Evolutionary conservation across 2,329 filamentous ascomycete species (phyloP).

Genomic region (Fusarium aywerte): DNA sequence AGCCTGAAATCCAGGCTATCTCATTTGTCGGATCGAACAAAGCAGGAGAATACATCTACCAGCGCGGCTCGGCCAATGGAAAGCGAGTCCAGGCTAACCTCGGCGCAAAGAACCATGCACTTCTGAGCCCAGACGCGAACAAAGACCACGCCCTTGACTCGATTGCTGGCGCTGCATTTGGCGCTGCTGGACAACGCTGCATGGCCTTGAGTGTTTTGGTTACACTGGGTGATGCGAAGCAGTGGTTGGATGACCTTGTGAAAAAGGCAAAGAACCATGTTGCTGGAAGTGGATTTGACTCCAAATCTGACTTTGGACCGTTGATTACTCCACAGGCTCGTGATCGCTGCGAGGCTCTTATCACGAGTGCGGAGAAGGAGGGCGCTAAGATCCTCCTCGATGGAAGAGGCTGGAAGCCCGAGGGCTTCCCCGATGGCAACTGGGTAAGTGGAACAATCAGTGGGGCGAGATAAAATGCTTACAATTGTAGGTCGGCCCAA

Average conservation of each 20-base stretch:
- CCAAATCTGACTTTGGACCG: slow-evolving; percentile 78
- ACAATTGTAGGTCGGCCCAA: slow-evolving; percentile 67
- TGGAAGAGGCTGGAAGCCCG: slow-evolving; percentile 76
- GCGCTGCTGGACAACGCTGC: slow-evolving; percentile 81
- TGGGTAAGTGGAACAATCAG: slow-evolving; percentile 56
- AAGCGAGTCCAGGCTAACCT: slow-evolving; percentile 86
- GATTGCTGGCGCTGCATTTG: slow-evolving; percentile 83
- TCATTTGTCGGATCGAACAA: slow-evolving; percentile 84
- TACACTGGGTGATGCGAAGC: slow-evolving; percentile 78
- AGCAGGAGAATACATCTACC: slow-evolving; percentile 83
- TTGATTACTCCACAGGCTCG: slow-evolving; percentile 80
- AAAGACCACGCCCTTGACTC: slow-evolving; percentile 83
- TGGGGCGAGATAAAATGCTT: fast-evolving
- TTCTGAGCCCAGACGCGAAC: slow-evolving; percentile 81
- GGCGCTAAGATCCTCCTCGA: slow-evolving; percentile 81
- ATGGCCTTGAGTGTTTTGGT: slow-evolving; percentile 84
- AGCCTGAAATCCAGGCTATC: slow-evolving; percentile 81
- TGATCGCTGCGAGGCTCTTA: slow-evolving; percentile 76
- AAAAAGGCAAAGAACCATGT: slow-evolving; percentile 74
- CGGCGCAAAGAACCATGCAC: slow-evolving; percentile 85
- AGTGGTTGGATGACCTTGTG: slow-evolving; percentile 79
- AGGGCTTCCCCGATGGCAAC: slow-evolving; percentile 73
- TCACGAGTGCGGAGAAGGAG: slow-evolving; percentile 77
- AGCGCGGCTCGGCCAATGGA: slow-evolving; percentile 77
- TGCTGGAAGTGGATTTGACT: slow-evolving; percentile 80